Conservation (phyloP, 768 basidiomycete genomes). For the Rhodotorula paludigena region DNA sequence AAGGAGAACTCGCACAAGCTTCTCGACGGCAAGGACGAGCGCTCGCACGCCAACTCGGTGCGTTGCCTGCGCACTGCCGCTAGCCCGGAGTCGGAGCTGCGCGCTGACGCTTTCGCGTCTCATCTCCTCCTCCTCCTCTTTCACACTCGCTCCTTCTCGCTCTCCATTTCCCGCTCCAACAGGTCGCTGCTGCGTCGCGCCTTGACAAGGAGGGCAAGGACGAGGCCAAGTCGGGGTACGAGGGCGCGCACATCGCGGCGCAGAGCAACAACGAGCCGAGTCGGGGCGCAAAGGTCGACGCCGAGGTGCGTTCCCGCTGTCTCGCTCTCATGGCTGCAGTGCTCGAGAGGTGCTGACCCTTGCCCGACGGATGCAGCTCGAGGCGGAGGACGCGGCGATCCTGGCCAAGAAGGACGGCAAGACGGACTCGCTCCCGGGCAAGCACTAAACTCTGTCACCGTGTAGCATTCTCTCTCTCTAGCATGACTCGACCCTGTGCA, state of each 20-base stretch:
- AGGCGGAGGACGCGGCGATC: conserved; percentile 1
- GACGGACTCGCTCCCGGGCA: neutral
- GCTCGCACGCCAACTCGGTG: conserved; percentile 4
- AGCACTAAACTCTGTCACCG: too few relatives aligned
- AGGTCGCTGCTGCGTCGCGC: conserved; percentile 32
- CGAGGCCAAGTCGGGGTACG: neutral
- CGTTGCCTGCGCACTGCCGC: neutral
- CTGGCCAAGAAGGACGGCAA: neutral
- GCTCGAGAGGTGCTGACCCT: neutral
- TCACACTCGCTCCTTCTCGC: neutral
- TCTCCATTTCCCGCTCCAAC: neutral
- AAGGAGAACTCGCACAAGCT: conserved; percentile 26
- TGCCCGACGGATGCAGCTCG: neutral
- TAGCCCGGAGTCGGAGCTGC: neutral
- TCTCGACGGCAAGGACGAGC: conserved; percentile 33
- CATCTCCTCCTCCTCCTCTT: too few relatives aligned
- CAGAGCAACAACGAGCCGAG: conserved; percentile 31
- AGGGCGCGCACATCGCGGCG: conserved; percentile 19
- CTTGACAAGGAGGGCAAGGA: conserved; percentile 11
- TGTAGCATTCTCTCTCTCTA: neutral
- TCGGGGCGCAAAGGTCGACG: conserved; percentile 31
- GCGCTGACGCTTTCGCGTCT: neutral
- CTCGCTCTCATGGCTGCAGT: neutral
- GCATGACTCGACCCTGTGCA: neutral
- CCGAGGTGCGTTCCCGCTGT: conserved; percentile 11